Percentiles rank a stretch among this genome's conserved stretches.
phyloP scores from a whole-genome alignment of 192 early-diverging fungal genomes.

The Coemansia nantahalensis region DNA sequence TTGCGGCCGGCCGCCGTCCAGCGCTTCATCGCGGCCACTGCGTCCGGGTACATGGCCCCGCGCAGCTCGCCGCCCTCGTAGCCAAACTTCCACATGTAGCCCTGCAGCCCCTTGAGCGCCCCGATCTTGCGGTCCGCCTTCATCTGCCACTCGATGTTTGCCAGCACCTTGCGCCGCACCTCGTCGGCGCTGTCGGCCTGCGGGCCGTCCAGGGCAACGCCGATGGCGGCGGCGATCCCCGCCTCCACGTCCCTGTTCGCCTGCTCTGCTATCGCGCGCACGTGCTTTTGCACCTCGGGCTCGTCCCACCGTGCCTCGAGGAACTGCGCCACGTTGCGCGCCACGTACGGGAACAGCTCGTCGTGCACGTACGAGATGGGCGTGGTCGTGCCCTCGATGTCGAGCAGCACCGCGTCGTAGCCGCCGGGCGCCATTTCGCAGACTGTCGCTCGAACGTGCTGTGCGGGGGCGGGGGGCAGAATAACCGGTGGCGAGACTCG shows the following conservation, averaged over 20 bases:
- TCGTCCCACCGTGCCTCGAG: constrained; percentile 59
- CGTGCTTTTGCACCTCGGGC: constrained; percentile 33
- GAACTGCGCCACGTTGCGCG: constrained; percentile 60
- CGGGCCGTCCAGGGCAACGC: constrained; percentile 14
- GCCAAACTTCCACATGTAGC: constrained; percentile 94
- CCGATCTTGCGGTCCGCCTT: constrained; percentile 82
- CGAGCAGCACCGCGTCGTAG: constrained; percentile 60
- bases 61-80: constrained; percentile 73
- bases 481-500: no score
- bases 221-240: constrained; percentile 4
- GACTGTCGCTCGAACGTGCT: no score
- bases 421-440: neutral
- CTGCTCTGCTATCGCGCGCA: constrained; percentile 57
- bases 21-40: constrained; percentile 67
- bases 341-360: constrained; percentile 87
- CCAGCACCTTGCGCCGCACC: constrained; percentile 19
- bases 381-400: constrained; percentile 95
- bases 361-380: constrained; percentile 97
- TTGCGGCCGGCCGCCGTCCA: constrained; percentile 64
- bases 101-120: constrained; percentile 86
- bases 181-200: constrained; percentile 8
- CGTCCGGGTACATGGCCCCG: constrained; percentile 84
- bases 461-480: no score
- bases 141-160: constrained; percentile 85
- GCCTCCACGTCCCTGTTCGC: constrained; percentile 36